Conservation (phyloP, 1,284 basidiomycete genomes). For the Ustilago nuda region DNA sequence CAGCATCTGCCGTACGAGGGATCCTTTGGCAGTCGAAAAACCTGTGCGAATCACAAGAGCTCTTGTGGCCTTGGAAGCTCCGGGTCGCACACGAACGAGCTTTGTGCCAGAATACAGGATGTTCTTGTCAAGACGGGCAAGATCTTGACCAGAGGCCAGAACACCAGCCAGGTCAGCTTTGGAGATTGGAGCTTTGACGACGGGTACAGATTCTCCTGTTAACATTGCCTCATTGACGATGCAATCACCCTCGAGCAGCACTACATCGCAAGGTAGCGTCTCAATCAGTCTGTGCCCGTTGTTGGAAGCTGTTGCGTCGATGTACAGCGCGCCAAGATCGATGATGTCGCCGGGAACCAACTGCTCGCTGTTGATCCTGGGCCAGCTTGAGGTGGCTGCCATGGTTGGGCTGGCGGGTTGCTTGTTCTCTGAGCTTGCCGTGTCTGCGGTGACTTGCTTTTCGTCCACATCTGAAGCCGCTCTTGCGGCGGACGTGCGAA, state of each 20-base stretch:
- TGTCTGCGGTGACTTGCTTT: neutral
- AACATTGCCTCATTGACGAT: constrained; percentile 99
- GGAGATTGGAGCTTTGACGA: constrained; percentile 81
- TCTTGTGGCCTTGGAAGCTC: constrained; percentile 79
- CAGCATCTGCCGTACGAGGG: constrained; percentile 94
- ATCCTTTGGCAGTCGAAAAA: constrained; percentile 98
- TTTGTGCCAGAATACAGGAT: constrained; percentile 93
- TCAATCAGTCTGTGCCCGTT: constrained; percentile 28
- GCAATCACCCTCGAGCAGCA: constrained; percentile 92
- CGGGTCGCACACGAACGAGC: constrained; percentile 85
- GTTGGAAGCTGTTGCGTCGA: neutral
- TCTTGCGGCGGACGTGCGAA: constrained; percentile 5
- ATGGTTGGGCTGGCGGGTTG: constrained; percentile 1
- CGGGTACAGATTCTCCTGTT: constrained; percentile 93
- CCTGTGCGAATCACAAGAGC: constrained; percentile 91
- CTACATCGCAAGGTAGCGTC: constrained; percentile 83
- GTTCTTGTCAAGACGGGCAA: constrained; percentile 80
- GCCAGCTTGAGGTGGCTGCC: neutral
- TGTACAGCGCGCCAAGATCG: constrained; percentile 24
- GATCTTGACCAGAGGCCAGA: constrained; percentile 71
- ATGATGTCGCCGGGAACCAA: constrained; percentile 57
- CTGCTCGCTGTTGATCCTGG: constrained; percentile 31
- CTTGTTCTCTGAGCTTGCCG: constrained; percentile 7
- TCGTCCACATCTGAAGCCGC: constrained; percentile 8
- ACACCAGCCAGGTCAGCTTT: constrained; percentile 51